phyloP scores from a whole-genome alignment of 2,329 filamentous ascomycete species.

The Pseudonectria foliicola region DNA sequence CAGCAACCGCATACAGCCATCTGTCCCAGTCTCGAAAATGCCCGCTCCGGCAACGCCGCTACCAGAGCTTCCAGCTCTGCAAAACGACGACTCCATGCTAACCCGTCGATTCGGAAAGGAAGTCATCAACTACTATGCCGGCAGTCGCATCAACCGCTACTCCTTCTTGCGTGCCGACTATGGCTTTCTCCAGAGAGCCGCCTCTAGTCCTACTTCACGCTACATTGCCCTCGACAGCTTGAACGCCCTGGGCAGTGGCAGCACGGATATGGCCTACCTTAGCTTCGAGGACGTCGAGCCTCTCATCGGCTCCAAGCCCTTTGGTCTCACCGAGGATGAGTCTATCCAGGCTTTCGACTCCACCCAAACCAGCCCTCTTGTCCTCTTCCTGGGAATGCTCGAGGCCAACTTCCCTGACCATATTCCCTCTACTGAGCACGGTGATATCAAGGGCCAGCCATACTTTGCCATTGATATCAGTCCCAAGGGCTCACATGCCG shows the following conservation, averaged over 20 bases:
- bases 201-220: constrained; percentile 55
- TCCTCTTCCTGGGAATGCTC: constrained; percentile 81
- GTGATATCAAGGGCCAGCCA: constrained; percentile 69
- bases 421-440: constrained; percentile 38
- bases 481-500: constrained; percentile 55
- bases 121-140: constrained; percentile 77
- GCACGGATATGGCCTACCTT: constrained; percentile 59
- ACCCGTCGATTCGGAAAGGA: constrained; percentile 72
- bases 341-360: constrained; percentile 70
- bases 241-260: constrained; percentile 56
- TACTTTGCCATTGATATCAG: constrained; percentile 90
- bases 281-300: constrained; percentile 60
- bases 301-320: constrained; percentile 66
- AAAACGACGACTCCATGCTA: constrained; percentile 57
- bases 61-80: constrained; percentile 39
- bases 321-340: constrained; percentile 64
- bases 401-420: constrained; percentile 46
- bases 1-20: constrained; percentile 3
- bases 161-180: constrained; percentile 69
- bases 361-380: constrained; percentile 54
- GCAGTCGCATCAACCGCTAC: constrained; percentile 69
- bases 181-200: constrained; percentile 61
- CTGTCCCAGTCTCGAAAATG: constrained; percentile 20
- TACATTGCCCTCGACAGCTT: constrained; percentile 79
- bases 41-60: constrained; percentile 23